phyloP scores from a whole-genome alignment of 2,329 filamentous ascomycete species.

The Rugonectria rugulosa region DNA sequence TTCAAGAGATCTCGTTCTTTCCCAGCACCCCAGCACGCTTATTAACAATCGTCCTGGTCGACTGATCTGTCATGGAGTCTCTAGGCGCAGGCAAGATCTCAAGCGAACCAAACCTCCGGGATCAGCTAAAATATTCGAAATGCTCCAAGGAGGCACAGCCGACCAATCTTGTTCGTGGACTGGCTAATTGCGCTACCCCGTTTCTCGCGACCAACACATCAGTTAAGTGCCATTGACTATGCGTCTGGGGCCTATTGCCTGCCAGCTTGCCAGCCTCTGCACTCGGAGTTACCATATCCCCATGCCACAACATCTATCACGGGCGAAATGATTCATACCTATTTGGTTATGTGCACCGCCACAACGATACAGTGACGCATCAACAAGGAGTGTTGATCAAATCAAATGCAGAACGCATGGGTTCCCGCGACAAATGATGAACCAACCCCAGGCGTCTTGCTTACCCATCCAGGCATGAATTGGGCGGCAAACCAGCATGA shows the following conservation, averaged over 20 bases:
- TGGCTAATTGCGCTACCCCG: conserved; percentile 30
- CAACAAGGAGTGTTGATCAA: conserved; percentile 36
- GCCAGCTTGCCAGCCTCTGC: not conserved
- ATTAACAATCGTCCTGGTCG: conserved; percentile 32
- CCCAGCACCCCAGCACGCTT: conserved; percentile 33
- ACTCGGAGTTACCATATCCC: conserved; percentile 7
- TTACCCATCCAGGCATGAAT: conserved; percentile 33
- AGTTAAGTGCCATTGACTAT: conserved; percentile 16
- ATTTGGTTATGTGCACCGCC: conserved; percentile 22
- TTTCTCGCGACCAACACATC: conserved; percentile 26
- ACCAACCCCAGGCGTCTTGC: not conserved
- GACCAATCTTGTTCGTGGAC: conserved; percentile 37
- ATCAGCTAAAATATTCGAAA: conserved; percentile 48
- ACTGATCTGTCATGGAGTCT: conserved; percentile 37
- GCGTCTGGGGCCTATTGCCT: conserved; percentile 10
- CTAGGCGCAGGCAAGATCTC: conserved; percentile 48
- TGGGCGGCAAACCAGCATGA: conserved; percentile 28
- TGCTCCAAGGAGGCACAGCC: conserved; percentile 45
- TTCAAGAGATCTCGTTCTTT: too few species aligned
- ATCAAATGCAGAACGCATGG: conserved; percentile 36
- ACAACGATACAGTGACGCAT: conserved; percentile 25
- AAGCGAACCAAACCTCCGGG: conserved; percentile 49
- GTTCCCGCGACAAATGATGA: conserved; percentile 28
- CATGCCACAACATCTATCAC: conserved; percentile 7
- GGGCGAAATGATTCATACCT: conserved; percentile 8